phyloP scores from a whole-genome alignment of 1,284 basidiomycete genomes.

The Cryptococcus sp. region DNA sequence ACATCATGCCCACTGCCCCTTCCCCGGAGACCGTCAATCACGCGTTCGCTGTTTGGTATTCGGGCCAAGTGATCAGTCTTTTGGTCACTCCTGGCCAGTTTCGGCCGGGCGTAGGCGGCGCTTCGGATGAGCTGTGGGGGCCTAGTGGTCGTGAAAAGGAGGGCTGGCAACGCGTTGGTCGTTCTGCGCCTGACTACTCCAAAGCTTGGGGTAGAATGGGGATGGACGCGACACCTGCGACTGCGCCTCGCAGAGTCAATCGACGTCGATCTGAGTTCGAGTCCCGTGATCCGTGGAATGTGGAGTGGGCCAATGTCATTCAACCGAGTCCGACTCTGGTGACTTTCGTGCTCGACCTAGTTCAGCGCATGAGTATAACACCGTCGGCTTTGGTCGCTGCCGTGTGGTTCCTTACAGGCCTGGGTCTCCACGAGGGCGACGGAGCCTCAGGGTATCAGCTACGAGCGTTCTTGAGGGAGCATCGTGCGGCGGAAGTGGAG shows the following conservation, averaged over 20 bases:
- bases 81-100: slow-evolving; percentile 32
- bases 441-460: slow-evolving; percentile 63
- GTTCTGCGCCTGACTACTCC: slow-evolving; percentile 16
- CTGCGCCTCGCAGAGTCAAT: slow-evolving; percentile 3
- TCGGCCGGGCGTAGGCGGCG: slow-evolving; percentile 31
- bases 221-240: slow-evolving; percentile 18
- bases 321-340: slow-evolving; percentile 24
- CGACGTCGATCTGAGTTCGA: slow-evolving; percentile 16
- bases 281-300: slow-evolving; percentile 25
- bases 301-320: slow-evolving; percentile 16
- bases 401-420: slow-evolving; percentile 76
- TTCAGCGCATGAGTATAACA: slow-evolving; percentile 66
- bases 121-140: slow-evolving; percentile 31
- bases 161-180: slow-evolving; percentile 24
- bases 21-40: slow-evolving; percentile 16
- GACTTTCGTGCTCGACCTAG: slow-evolving; percentile 38
- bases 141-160: slow-evolving; percentile 25
- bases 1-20: slow-evolving; percentile 14
- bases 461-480: slow-evolving; percentile 59
- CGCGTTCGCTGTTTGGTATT: slow-evolving; percentile 33
- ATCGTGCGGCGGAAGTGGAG: slow-evolving; percentile 54
- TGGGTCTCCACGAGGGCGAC: slow-evolving; percentile 66
- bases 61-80: slow-evolving; percentile 28
- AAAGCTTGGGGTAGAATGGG: slow-evolving; percentile 30
- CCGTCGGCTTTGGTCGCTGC: slow-evolving; percentile 76